Conservation (phyloP, 2,329 filamentous ascomycete species). For the Nemania serpens region DNA sequence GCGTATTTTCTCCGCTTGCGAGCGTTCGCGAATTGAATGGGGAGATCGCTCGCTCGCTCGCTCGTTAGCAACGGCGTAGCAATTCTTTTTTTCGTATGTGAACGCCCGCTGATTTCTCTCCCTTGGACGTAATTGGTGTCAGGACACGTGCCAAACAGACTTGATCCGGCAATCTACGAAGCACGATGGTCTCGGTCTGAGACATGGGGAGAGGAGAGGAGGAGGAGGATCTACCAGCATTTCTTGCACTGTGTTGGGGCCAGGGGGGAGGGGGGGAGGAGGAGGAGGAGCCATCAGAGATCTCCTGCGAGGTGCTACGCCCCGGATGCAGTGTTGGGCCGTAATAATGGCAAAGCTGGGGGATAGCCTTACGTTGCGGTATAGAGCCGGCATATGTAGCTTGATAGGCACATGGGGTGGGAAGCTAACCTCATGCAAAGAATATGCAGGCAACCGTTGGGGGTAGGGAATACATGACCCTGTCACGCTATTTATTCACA, state of each 20-base stretch:
- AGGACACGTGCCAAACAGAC: conserved; percentile 25
- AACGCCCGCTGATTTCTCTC: neutral
- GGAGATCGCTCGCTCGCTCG: too few relatives aligned
- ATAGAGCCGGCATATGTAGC: conserved; percentile 6
- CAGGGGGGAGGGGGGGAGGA: too few relatives aligned
- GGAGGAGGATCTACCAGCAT: neutral
- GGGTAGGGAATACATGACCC: conserved; percentile 17
- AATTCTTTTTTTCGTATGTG: conserved; percentile 15
- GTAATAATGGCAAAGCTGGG: conserved; percentile 20
- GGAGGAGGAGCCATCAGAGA: neutral
- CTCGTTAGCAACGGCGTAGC: neutral
- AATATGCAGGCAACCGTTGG: conserved; percentile 27
- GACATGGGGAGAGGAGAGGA: conserved; percentile 10
- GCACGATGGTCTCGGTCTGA: conserved; percentile 18
- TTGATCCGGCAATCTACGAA: neutral
- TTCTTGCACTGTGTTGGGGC: conserved; percentile 9
- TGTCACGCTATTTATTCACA: conserved; percentile 27
- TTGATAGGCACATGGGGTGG: conserved; percentile 18
- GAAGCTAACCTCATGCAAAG: conserved; percentile 26
- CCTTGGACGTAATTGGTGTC: neutral
- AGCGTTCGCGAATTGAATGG: neutral
- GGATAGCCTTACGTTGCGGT: conserved; percentile 19
- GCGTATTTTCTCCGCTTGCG: neutral
- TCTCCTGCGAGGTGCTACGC: conserved; percentile 3
- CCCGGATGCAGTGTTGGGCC: conserved; percentile 22